Conservation (phyloP, 768 basidiomycete genomes). For the Obba rivulosa region DNA sequence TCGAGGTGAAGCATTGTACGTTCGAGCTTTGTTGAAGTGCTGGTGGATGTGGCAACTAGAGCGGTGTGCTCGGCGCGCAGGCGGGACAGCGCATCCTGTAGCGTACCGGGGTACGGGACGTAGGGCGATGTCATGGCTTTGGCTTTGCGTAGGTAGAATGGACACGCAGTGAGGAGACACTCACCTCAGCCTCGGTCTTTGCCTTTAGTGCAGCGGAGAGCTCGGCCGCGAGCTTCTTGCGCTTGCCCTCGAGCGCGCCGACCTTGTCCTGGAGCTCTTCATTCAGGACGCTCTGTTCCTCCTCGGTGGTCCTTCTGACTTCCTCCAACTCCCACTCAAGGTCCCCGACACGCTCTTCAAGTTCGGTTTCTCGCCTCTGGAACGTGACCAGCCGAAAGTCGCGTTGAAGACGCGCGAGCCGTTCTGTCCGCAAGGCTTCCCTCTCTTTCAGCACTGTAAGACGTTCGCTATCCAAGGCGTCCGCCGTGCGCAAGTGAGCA, state of each 20-base stretch:
- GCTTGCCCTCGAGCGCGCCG: conserved; percentile 26
- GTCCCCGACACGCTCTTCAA: conserved; percentile 48
- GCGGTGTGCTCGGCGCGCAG: conserved; percentile 49
- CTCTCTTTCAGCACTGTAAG: conserved; percentile 46
- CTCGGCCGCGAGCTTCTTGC: conserved; percentile 31
- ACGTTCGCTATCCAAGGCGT: conserved; percentile 51
- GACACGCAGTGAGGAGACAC: conserved; percentile 6
- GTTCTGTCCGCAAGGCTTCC: conserved; percentile 51
- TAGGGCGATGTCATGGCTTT: background rate
- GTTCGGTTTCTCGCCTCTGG: conserved; percentile 54
- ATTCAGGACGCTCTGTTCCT: conserved; percentile 29
- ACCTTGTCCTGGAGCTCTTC: conserved; percentile 26
- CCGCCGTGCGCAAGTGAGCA: conserved; percentile 51
- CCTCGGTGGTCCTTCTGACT: conserved; percentile 36
- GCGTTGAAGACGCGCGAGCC: conserved; percentile 51
- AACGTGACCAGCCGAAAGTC: conserved; percentile 68
- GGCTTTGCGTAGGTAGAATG: background rate
- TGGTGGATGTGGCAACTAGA: conserved; percentile 40
- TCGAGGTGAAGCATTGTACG: conserved; percentile 56
- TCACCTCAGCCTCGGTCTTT: conserved; percentile 33
- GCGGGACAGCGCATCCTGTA: conserved; percentile 33
- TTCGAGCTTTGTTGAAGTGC: conserved; percentile 47
- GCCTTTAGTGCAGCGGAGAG: conserved; percentile 36
- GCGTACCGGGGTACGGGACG: background rate
- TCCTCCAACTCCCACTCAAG: conserved; percentile 43